Conservation (phyloP, 768 basidiomycete genomes). For the Pulveroboletus sp. region DNA sequence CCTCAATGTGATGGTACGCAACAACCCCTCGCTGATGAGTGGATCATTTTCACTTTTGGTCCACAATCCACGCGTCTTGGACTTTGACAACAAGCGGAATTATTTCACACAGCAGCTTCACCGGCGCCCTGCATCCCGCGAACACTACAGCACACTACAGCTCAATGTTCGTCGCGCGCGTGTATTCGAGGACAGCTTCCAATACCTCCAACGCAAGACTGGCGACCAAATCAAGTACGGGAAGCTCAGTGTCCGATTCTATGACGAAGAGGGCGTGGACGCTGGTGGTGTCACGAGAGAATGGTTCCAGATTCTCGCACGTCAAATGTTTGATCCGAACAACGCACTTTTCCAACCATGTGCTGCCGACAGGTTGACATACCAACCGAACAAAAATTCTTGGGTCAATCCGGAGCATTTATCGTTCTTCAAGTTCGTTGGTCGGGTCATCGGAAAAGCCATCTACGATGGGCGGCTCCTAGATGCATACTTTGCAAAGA, state of each 20-base stretch:
- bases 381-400: conserved; percentile 93
- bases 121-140: conserved; percentile 72
- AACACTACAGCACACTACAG: conserved; percentile 81
- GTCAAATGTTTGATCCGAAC: conserved; percentile 99
- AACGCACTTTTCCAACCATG: conserved; percentile 98
- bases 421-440: conserved; percentile 98
- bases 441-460: conserved; percentile 95
- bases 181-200: conserved; percentile 98
- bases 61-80: conserved; percentile 92
- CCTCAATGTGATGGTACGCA: conserved; percentile 95
- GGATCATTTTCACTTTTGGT: conserved; percentile 97
- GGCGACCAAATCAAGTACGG: conserved; percentile 98
- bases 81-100: conserved; percentile 99
- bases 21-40: conserved; percentile 96
- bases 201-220: conserved; percentile 81
- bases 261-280: conserved; percentile 97
- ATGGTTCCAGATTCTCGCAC: conserved; percentile 97
- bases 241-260: conserved; percentile 94
- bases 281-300: conserved; percentile 97
- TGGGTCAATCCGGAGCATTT: conserved; percentile 95
- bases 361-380: conserved; percentile 90
- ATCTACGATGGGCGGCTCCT: conserved; percentile 95
- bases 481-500: conserved; percentile 97
- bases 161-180: conserved; percentile 86
- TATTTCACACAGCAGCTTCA: conserved; percentile 93